phyloP scores from a whole-genome alignment of 148 eudicot species.

The Camellia sinensis region DNA sequence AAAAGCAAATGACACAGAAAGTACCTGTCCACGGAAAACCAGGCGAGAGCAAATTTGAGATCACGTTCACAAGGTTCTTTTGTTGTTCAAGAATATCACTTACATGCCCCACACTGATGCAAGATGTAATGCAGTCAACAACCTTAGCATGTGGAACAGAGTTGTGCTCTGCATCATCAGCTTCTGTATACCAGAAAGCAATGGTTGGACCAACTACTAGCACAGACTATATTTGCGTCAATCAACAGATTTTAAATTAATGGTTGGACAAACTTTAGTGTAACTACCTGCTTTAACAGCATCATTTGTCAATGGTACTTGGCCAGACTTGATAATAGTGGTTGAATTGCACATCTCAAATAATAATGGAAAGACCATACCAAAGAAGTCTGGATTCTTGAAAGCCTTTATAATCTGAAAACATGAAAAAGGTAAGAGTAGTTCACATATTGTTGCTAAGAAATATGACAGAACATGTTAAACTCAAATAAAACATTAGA shows the following conservation, averaged over 20 bases:
- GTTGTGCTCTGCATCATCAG: conserved; percentile 46
- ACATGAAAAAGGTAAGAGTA: conserved; percentile 1
- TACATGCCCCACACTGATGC: conserved; percentile 49
- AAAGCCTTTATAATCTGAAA: conserved; percentile 81
- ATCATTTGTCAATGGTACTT: conserved; percentile 39
- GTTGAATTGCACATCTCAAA: conserved; percentile 59
- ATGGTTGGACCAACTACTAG: conserved; percentile 9
- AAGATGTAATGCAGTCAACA: conserved; percentile 65
- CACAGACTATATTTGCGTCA: not conserved
- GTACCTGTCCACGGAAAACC: conserved; percentile 79
- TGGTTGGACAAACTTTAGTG: not conserved
- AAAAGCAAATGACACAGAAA: not conserved
- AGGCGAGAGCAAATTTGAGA: conserved; percentile 58
- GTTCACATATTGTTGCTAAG: not conserved
- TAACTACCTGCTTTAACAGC: conserved; percentile 60
- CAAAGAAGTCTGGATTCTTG: conserved; percentile 56
- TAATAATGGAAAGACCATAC: conserved; percentile 61
- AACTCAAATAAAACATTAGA: not conserved
- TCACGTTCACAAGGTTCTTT: conserved; percentile 46
- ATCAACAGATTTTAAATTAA: not conserved
- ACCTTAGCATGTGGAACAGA: conserved; percentile 60
- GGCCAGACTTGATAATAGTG: conserved; percentile 25
- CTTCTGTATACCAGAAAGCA: conserved; percentile 41
- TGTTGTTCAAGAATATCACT: conserved; percentile 62
- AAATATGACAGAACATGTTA: not conserved